phyloP scores from a whole-genome alignment of 495 filamentous ascomycete species.

The Aspergillus mulundensis region DNA sequence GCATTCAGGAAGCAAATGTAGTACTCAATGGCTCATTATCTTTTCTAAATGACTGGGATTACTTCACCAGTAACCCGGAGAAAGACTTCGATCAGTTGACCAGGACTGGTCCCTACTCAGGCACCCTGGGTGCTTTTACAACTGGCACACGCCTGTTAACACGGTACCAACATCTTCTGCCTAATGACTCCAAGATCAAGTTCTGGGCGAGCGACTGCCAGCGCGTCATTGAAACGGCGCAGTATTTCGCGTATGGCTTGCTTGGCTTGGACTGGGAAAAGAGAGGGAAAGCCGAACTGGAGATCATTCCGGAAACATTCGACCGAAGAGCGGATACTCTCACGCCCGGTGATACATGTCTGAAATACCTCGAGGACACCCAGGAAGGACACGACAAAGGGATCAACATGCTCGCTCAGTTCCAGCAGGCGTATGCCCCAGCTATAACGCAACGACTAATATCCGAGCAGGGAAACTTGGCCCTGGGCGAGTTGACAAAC shows the following conservation, averaged over 20 bases:
- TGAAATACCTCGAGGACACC: slow-evolving; percentile 44
- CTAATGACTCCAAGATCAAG: slow-evolving; percentile 19
- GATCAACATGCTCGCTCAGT: slow-evolving; percentile 39
- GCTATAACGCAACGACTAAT: slow-evolving; percentile 43
- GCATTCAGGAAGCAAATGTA: slow-evolving; percentile 38
- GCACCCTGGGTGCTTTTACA: slow-evolving; percentile 51
- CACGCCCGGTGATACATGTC: slow-evolving; percentile 56
- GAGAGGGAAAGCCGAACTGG: slow-evolving; percentile 31
- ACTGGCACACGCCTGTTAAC: slow-evolving; percentile 55
- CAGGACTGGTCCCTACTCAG: slow-evolving; percentile 55
- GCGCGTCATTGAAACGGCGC: slow-evolving; percentile 57
- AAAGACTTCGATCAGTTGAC: slow-evolving; percentile 52
- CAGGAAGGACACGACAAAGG: slow-evolving; percentile 50
- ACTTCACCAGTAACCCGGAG: slow-evolving; percentile 41
- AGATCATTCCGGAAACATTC: slow-evolving; percentile 51
- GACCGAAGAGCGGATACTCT: slow-evolving; percentile 52
- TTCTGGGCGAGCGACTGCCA: slow-evolving; percentile 54
- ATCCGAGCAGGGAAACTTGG: slow-evolving; percentile 36
- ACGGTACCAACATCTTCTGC: slow-evolving; percentile 47
- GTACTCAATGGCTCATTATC: slow-evolving; percentile 45
- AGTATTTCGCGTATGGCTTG: slow-evolving; percentile 52
- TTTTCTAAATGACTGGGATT: slow-evolving; percentile 56
- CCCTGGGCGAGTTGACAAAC: slow-evolving; percentile 32
- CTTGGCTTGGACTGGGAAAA: slow-evolving; percentile 51
- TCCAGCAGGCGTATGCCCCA: slow-evolving; percentile 46